phyloP scores from a whole-genome alignment of 2,329 filamentous ascomycete species.

The Capronia coronata region DNA sequence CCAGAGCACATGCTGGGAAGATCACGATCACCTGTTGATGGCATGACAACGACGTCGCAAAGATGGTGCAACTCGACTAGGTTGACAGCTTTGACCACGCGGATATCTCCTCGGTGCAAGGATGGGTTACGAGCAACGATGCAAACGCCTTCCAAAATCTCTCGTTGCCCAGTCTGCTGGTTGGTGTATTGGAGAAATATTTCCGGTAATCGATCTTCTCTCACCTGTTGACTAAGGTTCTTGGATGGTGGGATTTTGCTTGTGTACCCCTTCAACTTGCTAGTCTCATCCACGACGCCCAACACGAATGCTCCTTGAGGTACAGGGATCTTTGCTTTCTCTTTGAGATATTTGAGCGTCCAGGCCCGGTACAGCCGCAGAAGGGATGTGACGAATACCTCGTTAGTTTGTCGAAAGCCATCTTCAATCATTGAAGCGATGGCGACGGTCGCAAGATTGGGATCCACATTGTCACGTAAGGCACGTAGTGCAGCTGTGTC shows the following conservation, averaged over 20 bases:
- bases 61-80: conserved; percentile 66
- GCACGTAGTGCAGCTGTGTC: conserved; percentile 58
- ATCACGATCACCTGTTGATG: conserved; percentile 73
- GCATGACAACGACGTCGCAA: conserved; percentile 79
- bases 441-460: conserved; percentile 69
- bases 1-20: conserved; percentile 92
- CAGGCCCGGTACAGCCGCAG: conserved; percentile 80
- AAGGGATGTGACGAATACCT: conserved; percentile 77
- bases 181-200: conserved; percentile 80
- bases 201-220: conserved; percentile 60
- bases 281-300: conserved; percentile 81
- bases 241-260: conserved; percentile 36
- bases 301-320: conserved; percentile 80
- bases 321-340: conserved; percentile 80
- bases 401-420: conserved; percentile 66
- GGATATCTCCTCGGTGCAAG: conserved; percentile 84
- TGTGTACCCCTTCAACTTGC: conserved; percentile 64
- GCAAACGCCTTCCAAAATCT: conserved; percentile 68
- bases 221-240: conserved; percentile 36
- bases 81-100: conserved; percentile 79
- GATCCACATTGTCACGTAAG: conserved; percentile 70
- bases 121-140: conserved; percentile 88
- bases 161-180: conserved; percentile 50
- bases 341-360: conserved; percentile 83
- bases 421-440: conserved; percentile 70